Base-by-base conservation (phyloP, 805 yeast genomes). In the Candida gorgasii region DNA sequence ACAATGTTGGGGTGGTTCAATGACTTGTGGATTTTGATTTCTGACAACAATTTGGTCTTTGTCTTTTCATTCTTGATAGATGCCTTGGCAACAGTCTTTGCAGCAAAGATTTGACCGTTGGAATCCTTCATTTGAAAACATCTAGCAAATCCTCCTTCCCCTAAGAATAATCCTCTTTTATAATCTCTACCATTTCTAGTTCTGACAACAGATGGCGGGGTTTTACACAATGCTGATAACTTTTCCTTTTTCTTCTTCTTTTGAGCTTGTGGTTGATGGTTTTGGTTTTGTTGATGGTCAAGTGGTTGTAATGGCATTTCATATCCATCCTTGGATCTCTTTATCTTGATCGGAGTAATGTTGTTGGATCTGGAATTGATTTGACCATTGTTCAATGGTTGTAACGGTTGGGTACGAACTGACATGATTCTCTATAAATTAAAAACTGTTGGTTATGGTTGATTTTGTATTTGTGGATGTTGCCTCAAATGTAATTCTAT, bases 131-230 rank as follows among this genome's bases (percentile, higher is more conserved):
- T 93, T 63, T 93, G 97, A 68, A 93, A 93, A 61, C 99, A 93
- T 59, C 98, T 80, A 13, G 99, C 99, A 72, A 93, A 93, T 0
- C 99, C 99, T 47, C 99, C 99, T 69, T 92, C 98, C 27, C 99
- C 99, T 26, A 93, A 72, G 55, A 89, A 90, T 46, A 75, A 75
- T 1, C 98, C 98, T 59, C 98, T 79, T 50, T 86, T 88, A 64
- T 86, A 93, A 54, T 89, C 95, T 59, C 87, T 80, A 33, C 97
- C 97, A 45, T 78, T 75, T 65, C 90, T 79, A 32, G 93, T 88
- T 53, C 92, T 78, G 51, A 93, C 95, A 50, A 90, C 76, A 13
- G 96, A 85, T 26, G 99, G 99, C 2, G 99, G 99, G 2, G 99
- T 93, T 65, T 89, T 88, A 65, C 99, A 93, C 40, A 93, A 74